Evolutionary conservation across 2,329 filamentous ascomycete species (phyloP), one percentile per base, ranked within the genome.

Genomic region (Xylariaceae sp.): DNA sequence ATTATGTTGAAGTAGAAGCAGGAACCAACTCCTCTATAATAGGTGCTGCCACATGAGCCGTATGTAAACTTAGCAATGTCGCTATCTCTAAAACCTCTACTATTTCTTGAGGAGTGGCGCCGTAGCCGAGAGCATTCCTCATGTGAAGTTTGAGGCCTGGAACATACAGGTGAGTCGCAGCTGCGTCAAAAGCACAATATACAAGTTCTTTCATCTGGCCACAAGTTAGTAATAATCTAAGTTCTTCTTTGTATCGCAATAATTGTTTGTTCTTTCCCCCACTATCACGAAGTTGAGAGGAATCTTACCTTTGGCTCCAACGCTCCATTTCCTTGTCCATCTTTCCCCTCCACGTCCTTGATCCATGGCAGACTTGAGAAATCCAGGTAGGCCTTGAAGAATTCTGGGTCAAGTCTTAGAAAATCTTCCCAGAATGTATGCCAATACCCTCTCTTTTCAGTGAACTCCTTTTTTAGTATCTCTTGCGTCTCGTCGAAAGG

Each of bases 71-170:
- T 47, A 68, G 43, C 8, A 66, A 42, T 3, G 65, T 70, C 2
- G 76, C 73, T 58, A 80, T 65, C 59, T 80, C 75, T 48, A 79
- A 59, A 0, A 79, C 74, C 58, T 79, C 76, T 65, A 78, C 69
- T 40, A 80, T 75, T 65, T 79, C 75, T 35, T 77, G 72, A 4
- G 72, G 69, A 1, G 72, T 76, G 0, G 73, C 76, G 0, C 77
- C 77, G 53, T 75, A 75, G 10, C 70, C 67, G 4, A 79, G 60
- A 20, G 76, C 77, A 57, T 79, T 79, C 50, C 70, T 71, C 70
- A 79, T 78, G 58, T 79, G 77, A 21, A 78, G 56, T 53, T 78
- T 79, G 37, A 78, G 58, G 0, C 77, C 77, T 0, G 75, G 73
- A 5, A 70, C 65, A 47, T 78, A 79, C 16, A 79, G 67, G 61